These are phyloP conservation scores for Nasturtium officinale DNA, from an alignment of 345 rosid species.

Conservation along the genomic window DNA sequence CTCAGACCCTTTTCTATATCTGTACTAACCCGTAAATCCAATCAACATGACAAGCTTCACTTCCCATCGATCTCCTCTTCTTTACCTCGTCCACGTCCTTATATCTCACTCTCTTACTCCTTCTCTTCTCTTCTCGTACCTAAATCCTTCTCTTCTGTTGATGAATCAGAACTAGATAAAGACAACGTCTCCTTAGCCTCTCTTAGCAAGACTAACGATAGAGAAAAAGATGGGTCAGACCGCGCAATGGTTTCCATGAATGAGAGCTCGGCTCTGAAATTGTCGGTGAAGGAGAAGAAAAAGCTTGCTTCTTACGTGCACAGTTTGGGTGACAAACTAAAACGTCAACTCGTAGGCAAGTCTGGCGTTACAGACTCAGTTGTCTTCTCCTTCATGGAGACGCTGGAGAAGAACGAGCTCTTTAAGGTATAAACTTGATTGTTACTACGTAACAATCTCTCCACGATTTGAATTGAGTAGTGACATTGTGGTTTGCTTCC, in stretches of 20 bases:
- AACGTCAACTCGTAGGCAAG: conserved; percentile 73
- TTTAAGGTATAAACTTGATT: conserved; percentile 56
- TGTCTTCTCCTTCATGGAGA: conserved; percentile 59
- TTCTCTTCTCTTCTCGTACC: conserved; percentile 13
- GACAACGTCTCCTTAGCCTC: background rate
- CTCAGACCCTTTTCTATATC: background rate
- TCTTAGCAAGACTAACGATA: background rate
- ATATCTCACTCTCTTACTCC: background rate
- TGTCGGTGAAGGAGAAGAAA: conserved; percentile 6
- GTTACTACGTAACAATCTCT: background rate
- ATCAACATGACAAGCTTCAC: background rate
- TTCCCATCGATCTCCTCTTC: conserved; percentile 18
- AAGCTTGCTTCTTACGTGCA: conserved; percentile 57
- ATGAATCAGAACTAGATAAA: background rate
- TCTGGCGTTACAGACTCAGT: conserved; percentile 73
- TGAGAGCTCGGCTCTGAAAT: background rate
- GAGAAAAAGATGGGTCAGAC: background rate
- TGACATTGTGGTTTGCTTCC: background rate
- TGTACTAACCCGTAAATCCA: background rate
- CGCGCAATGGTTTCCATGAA: background rate
- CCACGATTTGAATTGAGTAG: background rate
- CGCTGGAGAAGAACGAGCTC: conserved; percentile 79
- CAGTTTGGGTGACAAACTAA: conserved; percentile 72
- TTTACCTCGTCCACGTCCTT: conserved; percentile 7
- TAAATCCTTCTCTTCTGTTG: conserved; percentile 15